A percentile compares a stretch with the other conserved stretches of the same genome.
phyloP scores from a whole-genome alignment of 495 filamentous ascomycete genomes.

The Aspergillus heteromorphus region DNA sequence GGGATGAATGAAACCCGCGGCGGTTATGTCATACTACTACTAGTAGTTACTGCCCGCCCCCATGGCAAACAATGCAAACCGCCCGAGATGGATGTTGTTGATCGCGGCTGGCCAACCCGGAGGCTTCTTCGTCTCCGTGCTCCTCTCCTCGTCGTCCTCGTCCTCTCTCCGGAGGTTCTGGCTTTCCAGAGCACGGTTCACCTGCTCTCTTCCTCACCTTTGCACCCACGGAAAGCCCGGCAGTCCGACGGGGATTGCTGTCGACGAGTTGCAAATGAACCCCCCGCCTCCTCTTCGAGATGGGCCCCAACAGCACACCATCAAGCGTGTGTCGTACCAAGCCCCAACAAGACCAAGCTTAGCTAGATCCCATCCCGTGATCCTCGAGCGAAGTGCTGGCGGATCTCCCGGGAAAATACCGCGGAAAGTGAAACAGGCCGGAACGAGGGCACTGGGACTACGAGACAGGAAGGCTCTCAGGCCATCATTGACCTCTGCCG shows the following conservation, averaged over 20 bases:
- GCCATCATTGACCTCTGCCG: conserved; percentile 32
- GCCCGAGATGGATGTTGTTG: background rate
- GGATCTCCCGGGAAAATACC: conserved; percentile 25
- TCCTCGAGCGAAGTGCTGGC: conserved; percentile 45
- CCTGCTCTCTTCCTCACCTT: conserved; percentile 36
- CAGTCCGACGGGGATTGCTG: conserved; percentile 7
- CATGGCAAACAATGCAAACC: conserved; percentile 40
- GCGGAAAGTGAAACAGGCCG: conserved; percentile 17
- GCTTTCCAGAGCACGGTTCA: background rate
- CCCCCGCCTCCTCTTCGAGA: conserved; percentile 22
- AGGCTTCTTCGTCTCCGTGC: background rate
- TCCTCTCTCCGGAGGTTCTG: background rate
- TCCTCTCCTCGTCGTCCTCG: background rate
- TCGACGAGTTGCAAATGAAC: conserved; percentile 27
- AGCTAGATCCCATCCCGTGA: conserved; percentile 57
- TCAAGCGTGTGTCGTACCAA: conserved; percentile 52
- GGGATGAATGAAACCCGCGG: background rate
- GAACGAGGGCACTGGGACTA: conserved; percentile 25
- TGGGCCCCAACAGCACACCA: conserved; percentile 19
- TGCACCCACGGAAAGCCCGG: conserved; percentile 55
- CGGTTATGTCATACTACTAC: conserved; percentile 10
- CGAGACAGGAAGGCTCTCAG: conserved; percentile 34
- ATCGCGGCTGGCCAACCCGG: background rate
- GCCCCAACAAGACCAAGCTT: conserved; percentile 62
- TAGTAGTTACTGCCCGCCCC: conserved; percentile 8